A percentile compares a stretch with the other conserved stretches of the same genome.
These are phyloP conservation scores for Clitopilus passeckerianus DNA, from an alignment of 768 basidiomycete species.

Conservation along the genomic window DNA sequence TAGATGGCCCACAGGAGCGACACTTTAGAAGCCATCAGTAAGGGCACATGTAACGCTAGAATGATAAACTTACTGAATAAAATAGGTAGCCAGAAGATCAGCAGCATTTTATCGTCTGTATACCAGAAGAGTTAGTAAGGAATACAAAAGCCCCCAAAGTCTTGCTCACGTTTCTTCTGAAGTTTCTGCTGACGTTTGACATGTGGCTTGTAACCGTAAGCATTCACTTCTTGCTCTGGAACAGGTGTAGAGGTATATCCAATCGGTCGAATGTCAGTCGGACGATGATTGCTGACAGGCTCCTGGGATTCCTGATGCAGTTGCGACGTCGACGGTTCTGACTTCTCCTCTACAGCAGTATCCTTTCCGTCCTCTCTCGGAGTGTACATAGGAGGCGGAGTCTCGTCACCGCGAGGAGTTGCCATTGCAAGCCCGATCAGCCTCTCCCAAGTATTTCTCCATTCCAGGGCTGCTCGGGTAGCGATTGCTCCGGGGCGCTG, in stretches of 20 bases:
- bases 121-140: not conserved
- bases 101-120: constrained; percentile 78
- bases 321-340: constrained; percentile 5
- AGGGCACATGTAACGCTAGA: not conserved
- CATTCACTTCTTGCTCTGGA: constrained; percentile 64
- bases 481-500: constrained; percentile 37
- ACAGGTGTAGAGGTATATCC: constrained; percentile 45
- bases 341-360: constrained; percentile 5
- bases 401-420: constrained; percentile 42
- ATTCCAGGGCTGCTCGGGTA: constrained; percentile 52
- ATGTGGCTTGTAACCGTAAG: constrained; percentile 60
- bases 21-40: constrained; percentile 29
- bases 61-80: constrained; percentile 55
- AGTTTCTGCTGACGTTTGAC: constrained; percentile 37
- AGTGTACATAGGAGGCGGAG: constrained; percentile 72
- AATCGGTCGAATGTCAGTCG: constrained; percentile 31
- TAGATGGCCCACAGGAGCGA: constrained; percentile 61
- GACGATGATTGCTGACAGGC: constrained; percentile 14
- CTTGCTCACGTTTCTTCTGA: constrained; percentile 64
- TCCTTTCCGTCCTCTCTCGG: constrained; percentile 40
- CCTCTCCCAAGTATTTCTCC: constrained; percentile 72
- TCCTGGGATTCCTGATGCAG: constrained; percentile 8
- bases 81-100: constrained; percentile 85
- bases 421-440: constrained; percentile 57
- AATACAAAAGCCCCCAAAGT: too few relatives aligned